Evolutionary conservation across 2,329 filamentous ascomycete genomes (phyloP).

Genomic region (Aspergillus intermedius): DNA sequence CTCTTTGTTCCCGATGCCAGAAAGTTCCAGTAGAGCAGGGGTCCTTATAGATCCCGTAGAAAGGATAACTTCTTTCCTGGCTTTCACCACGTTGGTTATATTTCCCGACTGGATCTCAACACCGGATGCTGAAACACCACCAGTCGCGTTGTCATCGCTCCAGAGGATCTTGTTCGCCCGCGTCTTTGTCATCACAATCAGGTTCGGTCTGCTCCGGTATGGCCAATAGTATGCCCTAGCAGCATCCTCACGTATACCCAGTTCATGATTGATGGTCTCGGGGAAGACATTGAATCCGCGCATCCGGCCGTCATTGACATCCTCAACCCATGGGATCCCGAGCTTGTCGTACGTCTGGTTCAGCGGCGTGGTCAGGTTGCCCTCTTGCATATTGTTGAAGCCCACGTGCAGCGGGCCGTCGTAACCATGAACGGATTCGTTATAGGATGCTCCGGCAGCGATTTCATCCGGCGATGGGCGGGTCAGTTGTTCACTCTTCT

Average conservation of each 20-base stretch:
- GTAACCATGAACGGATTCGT: conserved; percentile 18
- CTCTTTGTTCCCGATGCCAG: conserved; percentile 48
- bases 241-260: conserved; percentile 41
- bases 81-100: conserved; percentile 18
- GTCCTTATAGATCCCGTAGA: conserved; percentile 54
- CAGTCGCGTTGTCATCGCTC: conserved; percentile 11
- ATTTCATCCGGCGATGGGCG: conserved; percentile 15
- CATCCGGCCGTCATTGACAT: conserved; percentile 40
- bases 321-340: conserved; percentile 33
- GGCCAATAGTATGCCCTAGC: conserved; percentile 46
- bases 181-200: conserved; percentile 40
- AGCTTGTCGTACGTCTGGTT: conserved; percentile 32
- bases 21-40: conserved; percentile 54
- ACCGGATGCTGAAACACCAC: conserved; percentile 19
- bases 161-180: conserved; percentile 38
- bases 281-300: conserved; percentile 39
- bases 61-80: conserved; percentile 51
- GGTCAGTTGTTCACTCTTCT: conserved; percentile 20
- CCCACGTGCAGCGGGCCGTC: conserved; percentile 24
- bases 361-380: conserved; percentile 21
- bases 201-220: conserved; percentile 35
- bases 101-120: conserved; percentile 22
- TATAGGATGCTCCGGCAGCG: conserved; percentile 19
- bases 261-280: conserved; percentile 34
- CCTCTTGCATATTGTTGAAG: conserved; percentile 19